Percentiles rank a stretch among this genome's conserved stretches.
These are phyloP conservation scores for Chrysochromulina parva DNA, from an alignment of 78 protist genomes.

Conservation along the genomic window DNA sequence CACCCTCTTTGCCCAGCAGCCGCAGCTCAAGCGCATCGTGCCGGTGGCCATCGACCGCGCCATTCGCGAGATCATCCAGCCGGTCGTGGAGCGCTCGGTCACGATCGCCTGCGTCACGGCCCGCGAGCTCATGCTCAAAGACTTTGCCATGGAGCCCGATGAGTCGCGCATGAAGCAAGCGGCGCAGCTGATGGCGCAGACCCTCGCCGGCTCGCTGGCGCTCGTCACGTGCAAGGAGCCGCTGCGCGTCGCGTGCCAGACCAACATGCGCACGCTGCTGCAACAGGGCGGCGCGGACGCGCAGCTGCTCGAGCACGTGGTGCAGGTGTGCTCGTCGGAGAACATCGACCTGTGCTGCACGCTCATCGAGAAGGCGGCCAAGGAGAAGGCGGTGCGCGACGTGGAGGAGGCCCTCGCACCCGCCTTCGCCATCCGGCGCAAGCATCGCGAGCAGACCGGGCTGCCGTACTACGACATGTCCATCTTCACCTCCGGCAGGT, in stretches of 20 bases:
- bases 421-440: constrained; percentile 57
- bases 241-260: constrained; percentile 66
- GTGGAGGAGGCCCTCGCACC: constrained; percentile 75
- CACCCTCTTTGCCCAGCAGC: constrained; percentile 22
- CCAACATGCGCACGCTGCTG: constrained; percentile 60
- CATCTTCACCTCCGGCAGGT: constrained; percentile 42
- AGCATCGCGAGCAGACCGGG: constrained; percentile 50
- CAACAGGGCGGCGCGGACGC: constrained; percentile 33
- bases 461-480: constrained; percentile 66
- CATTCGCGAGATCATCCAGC: constrained; percentile 73
- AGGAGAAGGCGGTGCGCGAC: constrained; percentile 74
- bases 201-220: constrained; percentile 88
- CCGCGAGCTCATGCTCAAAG: constrained; percentile 88
- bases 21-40: constrained; percentile 41
- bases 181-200: constrained; percentile 86
- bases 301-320: constrained; percentile 65
- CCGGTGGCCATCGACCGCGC: constrained; percentile 80
- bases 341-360: constrained; percentile 87
- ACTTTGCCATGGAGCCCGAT: constrained; percentile 92
- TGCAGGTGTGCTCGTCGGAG: constrained; percentile 63
- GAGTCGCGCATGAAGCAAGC: constrained; percentile 79
- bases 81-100: constrained; percentile 90
- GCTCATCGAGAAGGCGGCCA: constrained; percentile 86
- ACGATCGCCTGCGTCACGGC: constrained; percentile 86
- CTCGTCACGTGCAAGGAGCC: constrained; percentile 94